Evolutionary conservation across 345 rosid species (phyloP).

Genomic region (Bruguiera gymnorhiza): DNA sequence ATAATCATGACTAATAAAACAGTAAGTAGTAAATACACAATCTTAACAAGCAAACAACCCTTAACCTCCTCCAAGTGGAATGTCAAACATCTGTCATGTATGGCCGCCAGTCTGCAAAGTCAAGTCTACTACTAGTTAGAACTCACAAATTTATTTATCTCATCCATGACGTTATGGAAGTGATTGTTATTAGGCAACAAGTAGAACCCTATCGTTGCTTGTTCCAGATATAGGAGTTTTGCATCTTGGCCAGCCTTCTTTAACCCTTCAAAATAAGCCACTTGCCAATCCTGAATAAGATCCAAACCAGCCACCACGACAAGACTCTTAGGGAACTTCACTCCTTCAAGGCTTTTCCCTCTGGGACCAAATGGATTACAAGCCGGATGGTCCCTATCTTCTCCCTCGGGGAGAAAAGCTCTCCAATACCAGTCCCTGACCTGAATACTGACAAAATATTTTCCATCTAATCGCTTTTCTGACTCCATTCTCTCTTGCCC

Average conservation of each 20-base stretch:
- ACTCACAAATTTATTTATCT: constrained; percentile 62
- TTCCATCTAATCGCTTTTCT: constrained; percentile 74
- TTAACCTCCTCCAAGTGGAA: constrained; percentile 23
- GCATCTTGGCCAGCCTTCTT: constrained; percentile 66
- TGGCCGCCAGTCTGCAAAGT: constrained; percentile 30
- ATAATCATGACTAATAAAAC: constrained; percentile 22
- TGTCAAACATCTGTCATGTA: constrained; percentile 34
- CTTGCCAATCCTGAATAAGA: constrained; percentile 78
- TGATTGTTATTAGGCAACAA: constrained; percentile 72
- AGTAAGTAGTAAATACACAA: constrained; percentile 31
- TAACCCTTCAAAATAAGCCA: constrained; percentile 69
- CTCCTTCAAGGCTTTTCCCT: constrained; percentile 49
- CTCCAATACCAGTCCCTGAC: constrained; percentile 95
- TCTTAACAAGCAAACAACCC: constrained; percentile 30
- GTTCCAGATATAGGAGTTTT: constrained; percentile 58
- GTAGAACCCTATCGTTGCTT: constrained; percentile 88
- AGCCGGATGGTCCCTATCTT: constrained; percentile 83
- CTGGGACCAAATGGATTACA: constrained; percentile 80
- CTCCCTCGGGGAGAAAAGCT: constrained; percentile 79
- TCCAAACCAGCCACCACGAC: constrained; percentile 91
- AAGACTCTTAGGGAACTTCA: constrained; percentile 70
- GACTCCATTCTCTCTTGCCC: constrained; percentile 80
- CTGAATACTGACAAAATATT: constrained; percentile 63
- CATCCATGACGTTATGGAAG: constrained; percentile 73
- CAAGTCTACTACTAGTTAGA: constrained; percentile 33